Base-by-base conservation (phyloP, 164 flowering plant genomes). In the Akebia trifoliata region DNA sequence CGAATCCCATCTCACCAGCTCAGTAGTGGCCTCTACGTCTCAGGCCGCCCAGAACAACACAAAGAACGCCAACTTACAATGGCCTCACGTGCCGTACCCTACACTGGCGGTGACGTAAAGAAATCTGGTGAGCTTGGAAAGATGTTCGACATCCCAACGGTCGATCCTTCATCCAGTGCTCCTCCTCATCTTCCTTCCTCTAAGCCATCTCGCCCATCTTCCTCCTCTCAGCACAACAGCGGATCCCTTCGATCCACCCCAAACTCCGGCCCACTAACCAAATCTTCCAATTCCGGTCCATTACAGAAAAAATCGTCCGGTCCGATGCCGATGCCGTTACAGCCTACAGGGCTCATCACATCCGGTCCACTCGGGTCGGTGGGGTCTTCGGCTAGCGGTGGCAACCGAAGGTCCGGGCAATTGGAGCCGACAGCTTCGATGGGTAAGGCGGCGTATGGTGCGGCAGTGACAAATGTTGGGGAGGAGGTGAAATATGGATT, bases 51-150 rank as follows among this genome's bases (percentile, higher is more conserved):
- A 11, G 86, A 83, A 50, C 84, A 66, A 8, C 55, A 32, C 36
- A 83, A 80, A 61, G 90, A 80, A 63, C 67, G 81, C 6, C 77
- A 39, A 26, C 92, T 86, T 1, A 74, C 87, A 44, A 72, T 87
- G 67, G 73, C 60, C 7, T 77, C 95, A 1, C 75, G 83, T 20
- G 82, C 89, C 35, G 72, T 81, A 0, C 86, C 86, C 1, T 87
- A 84, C 76, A 87, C 89, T 15, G 95, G 91, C 60, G 95, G 91
- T 34, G 95, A 84, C 71, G 69, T 83, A 31, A 86, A 84, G 73
- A 84, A 81, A 55, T 87, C 91, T 28, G 91, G 91, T 9, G 99
- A 93, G 72, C 75, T 93, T 21, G 99, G 90, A 3, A 93, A 84
- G 62, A 93, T 93, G 99, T 87, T 90, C 54, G 96, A 86, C 64